Conservation (phyloP, 768 basidiomycete genomes). For the Mycena indigotica region DNA sequence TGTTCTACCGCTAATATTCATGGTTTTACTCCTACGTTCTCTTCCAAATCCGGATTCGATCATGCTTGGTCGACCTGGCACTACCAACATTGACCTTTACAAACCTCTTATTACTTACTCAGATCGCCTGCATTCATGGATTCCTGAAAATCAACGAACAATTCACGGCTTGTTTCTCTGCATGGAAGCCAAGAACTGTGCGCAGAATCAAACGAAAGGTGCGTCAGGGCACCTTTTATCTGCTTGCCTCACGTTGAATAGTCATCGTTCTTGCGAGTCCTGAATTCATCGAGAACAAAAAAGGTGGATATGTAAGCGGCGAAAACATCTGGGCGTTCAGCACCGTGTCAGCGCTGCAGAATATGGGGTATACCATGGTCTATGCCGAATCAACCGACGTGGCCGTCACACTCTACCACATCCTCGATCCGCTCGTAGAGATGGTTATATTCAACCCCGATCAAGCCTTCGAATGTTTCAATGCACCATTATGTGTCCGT, state of each 20-base stretch:
- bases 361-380: constrained; percentile 24
- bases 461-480: not conserved
- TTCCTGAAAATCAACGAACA: not conserved
- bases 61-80: not conserved
- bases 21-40: not conserved
- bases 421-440: constrained; percentile 37
- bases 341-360: constrained; percentile 29
- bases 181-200: constrained; percentile 30
- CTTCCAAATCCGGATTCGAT: not conserved
- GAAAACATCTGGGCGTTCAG: constrained; percentile 36
- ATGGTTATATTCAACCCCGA: constrained; percentile 16
- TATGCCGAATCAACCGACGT: constrained; percentile 19
- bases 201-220: constrained; percentile 33
- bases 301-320: constrained; percentile 28
- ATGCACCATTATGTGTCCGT: constrained; percentile 28
- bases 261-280: constrained; percentile 34
- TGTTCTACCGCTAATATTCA: too few species aligned
- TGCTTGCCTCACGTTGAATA: not conserved
- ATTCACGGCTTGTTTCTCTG: constrained; percentile 19
- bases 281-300: constrained; percentile 29
- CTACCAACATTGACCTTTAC: not conserved
- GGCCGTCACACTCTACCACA: constrained; percentile 31
- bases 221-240: not conserved
- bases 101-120: not conserved
- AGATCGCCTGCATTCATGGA: not conserved